Base-by-base conservation (phyloP, 2,329 filamentous ascomycete genomes). In the Fusarium lyarnte region DNA sequence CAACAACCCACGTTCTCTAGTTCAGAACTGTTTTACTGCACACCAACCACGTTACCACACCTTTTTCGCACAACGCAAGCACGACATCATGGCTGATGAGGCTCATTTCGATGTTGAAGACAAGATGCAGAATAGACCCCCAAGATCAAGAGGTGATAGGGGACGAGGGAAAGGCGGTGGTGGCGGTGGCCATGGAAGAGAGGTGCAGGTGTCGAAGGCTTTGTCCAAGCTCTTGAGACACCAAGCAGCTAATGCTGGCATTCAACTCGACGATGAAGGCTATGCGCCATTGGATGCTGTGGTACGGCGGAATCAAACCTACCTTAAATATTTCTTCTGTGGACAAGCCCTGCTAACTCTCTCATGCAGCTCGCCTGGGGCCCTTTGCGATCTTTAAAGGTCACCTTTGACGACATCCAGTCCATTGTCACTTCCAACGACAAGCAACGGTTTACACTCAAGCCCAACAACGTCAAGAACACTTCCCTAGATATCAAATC, bases 391-490 rank as follows among this genome's bases (percentile, higher is more conserved):
- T 89, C 88, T 8, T 86, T 97, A 14, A 87, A 93, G 69, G 88
- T 92, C n/a, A 93, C 92, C 1, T 88, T 97, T 63, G 83, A 86
- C 5, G 95, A 98, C 74, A 86, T 99, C 70, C 85, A 88, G 59
- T 80, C 86, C 14, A 87, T 92, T 21, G 94, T 98, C 17, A 82
- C 85, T 19, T 88, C 88, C 53, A 97, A 94, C 79, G 93, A 95
- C 78, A 99, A 99, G 84, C 93, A 98, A 82, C 93, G 96, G 42
- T 99, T 97, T 85, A 89, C 91, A 4, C 86, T 98, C 78, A 91
- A 94, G 58, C 88, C 88, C 49, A 87, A 84, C 70, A 77, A 79
- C 13, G 62, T 63, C 21, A 76, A 76, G 43, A 77, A 79, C 59
- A 74, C 77, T 5, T 70, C 66, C 9, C 55, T 61, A 60, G 77